These are phyloP conservation scores for Cryptococcus sp. DNA, from an alignment of 1,284 basidiomycete genomes.

Conservation along the genomic window DNA sequence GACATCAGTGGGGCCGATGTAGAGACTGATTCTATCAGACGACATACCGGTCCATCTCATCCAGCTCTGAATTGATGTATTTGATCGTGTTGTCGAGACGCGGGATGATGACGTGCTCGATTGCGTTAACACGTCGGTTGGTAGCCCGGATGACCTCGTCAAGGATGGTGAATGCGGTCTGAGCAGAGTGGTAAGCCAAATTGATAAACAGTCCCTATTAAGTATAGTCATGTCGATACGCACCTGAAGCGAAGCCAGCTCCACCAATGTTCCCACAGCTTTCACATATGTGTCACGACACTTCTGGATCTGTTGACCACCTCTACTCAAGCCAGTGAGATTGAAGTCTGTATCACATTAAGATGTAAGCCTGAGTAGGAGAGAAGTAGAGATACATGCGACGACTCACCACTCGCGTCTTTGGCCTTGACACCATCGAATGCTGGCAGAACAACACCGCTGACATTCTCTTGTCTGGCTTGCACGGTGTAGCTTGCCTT, in stretches of 20 bases:
- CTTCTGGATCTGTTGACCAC: slow-evolving; percentile 93
- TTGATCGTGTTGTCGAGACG: slow-evolving; percentile 95
- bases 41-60: slow-evolving; percentile 83
- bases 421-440: slow-evolving; percentile 84
- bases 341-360: slow-evolving; percentile 75
- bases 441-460: slow-evolving; percentile 92
- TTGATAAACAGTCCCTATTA: not conserved
- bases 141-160: slow-evolving; percentile 99
- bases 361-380: not conserved
- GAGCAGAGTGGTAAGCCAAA: slow-evolving; percentile 33
- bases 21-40: not conserved
- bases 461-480: slow-evolving; percentile 97
- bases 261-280: slow-evolving; percentile 94
- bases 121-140: slow-evolving; percentile 97
- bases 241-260: slow-evolving; percentile 82
- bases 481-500: slow-evolving; percentile 88
- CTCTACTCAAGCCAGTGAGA: slow-evolving; percentile 93
- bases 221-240: slow-evolving; percentile 9
- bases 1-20: not conserved
- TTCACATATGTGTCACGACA: slow-evolving; percentile 96
- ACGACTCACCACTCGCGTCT: slow-evolving; percentile 66
- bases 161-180: slow-evolving; percentile 97
- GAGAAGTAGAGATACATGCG: not conserved
- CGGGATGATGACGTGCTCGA: slow-evolving; percentile 97
- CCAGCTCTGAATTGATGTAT: slow-evolving; percentile 93